Conservation (phyloP, 2,329 filamentous ascomycete species). For the Fusarium metavorans region DNA sequence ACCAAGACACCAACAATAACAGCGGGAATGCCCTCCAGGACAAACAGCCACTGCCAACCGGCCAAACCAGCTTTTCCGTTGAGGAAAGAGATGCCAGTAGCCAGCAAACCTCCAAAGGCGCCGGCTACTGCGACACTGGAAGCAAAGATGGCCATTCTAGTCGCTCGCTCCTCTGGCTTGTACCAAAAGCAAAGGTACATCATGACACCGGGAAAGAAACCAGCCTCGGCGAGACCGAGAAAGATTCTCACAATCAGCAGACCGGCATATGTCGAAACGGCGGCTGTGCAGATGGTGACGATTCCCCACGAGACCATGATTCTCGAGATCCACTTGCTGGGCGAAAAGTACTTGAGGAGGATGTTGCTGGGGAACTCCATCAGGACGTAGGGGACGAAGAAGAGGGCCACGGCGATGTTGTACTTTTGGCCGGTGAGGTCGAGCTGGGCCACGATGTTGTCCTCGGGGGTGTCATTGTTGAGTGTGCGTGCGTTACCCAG, state of each 20-base stretch:
- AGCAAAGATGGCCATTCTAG: conserved; percentile 70
- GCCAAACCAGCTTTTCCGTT: conserved; percentile 59
- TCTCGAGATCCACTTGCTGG: conserved; percentile 49
- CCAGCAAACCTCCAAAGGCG: conserved; percentile 71
- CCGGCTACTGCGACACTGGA: conserved; percentile 68
- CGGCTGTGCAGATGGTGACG: conserved; percentile 61
- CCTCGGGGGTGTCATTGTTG: conserved; percentile 50
- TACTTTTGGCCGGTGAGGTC: conserved; percentile 48
- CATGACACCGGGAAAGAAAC: conserved; percentile 64
- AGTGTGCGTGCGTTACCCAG: conserved; percentile 50
- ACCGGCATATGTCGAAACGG: conserved; percentile 60
- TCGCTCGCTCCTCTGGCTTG: conserved; percentile 68
- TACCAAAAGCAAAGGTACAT: conserved; percentile 75
- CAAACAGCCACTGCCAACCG: conserved; percentile 72
- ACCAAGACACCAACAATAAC: conserved; percentile 48
- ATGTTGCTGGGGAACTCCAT: conserved; percentile 51
- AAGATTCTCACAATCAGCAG: conserved; percentile 62
- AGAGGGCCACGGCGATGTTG: conserved; percentile 48
- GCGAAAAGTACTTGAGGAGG: conserved; percentile 51
- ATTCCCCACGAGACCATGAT: conserved; percentile 63
- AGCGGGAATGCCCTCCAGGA: conserved; percentile 58
- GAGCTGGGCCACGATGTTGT: conserved; percentile 49
- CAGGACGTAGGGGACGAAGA: conserved; percentile 48
- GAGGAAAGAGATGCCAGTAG: conserved; percentile 62
- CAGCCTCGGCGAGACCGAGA: conserved; percentile 64